Base-by-base conservation (phyloP, 2,329 filamentous ascomycete species). In the Ascochyta fabae region DNA sequence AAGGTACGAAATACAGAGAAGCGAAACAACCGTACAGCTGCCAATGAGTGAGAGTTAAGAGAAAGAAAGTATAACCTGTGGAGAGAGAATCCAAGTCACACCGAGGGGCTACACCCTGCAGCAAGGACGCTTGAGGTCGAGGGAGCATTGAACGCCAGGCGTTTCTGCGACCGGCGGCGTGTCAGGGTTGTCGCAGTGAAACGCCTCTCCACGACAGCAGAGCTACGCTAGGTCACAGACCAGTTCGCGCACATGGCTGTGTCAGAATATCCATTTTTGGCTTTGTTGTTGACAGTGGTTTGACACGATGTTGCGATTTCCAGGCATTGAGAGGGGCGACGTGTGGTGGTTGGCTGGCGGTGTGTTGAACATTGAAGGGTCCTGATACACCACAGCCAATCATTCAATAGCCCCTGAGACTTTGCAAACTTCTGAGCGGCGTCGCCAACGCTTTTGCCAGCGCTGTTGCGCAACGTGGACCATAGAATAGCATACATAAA, bases 21-120 rank as follows among this genome's bases (percentile, higher is more conserved):
- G 64, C 69, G 71, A 74, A 74, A 74, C 72, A 64, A 68, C 67
- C 74, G 68, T 66, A 69, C 70, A 61, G 68, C 66, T 75, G 61
- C 69, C 72, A 69, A 73, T 73, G 60, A 65, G 61, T 54, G 60
- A 36, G 58, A 62, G 48, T 70, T 67, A 65, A 65, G 58, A 54
- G 56, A 67, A 64, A 57, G 52, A 55, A 51, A 48, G 52, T 56
- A 60, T 59, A 59, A 67, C 60, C 66, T 68, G 60, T 64, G 62
- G 60, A 63, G 45, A 54, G 52, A 59, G 48, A 40, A 59, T 55
- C 42, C 56, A 61, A 64, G 69, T 73, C 61, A 66, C 68, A 74
- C 71, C 58, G 67, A 58, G 59, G 56, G 58, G 43, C 65, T 66
- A 65, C 47, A 47, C 42, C 66, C 66, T 65, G 58, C 61, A 59